Conservation (phyloP, 78 protist genomes). For the Chrysochromulina tobinii region DNA sequence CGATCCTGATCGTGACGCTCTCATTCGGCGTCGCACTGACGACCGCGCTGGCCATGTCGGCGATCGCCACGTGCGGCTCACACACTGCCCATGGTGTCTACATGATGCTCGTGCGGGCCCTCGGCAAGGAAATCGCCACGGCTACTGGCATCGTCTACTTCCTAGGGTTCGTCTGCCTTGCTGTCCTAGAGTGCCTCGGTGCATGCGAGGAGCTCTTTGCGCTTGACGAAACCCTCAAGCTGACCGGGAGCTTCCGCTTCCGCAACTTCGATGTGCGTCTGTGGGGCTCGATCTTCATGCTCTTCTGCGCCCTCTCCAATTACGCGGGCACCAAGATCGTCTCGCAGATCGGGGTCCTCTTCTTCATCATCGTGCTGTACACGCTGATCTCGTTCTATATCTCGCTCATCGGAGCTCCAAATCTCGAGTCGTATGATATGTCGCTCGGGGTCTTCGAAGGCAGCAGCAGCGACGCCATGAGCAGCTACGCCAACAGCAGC, state of each 20-base stretch:
- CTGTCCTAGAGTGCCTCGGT: slow-evolving; percentile 32
- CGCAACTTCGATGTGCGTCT: neutral
- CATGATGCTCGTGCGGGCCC: neutral
- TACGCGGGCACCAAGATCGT: neutral
- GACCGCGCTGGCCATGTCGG: slow-evolving; percentile 54
- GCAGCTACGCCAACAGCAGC: too few species aligned
- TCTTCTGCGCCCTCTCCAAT: neutral
- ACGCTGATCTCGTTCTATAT: neutral
- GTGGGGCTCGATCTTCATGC: slow-evolving; percentile 7
- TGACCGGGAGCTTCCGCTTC: neutral
- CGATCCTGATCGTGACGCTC: neutral
- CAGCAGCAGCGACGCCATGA: too few species aligned
- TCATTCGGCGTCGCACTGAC: slow-evolving; percentile 7
- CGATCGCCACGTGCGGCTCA: slow-evolving; percentile 56
- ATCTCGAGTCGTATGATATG: neutral
- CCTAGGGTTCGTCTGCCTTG: slow-evolving; percentile 22
- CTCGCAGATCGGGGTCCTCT: neutral
- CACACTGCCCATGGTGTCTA: neutral
- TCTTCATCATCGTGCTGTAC: slow-evolving; percentile 26
- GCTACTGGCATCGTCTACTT: slow-evolving; percentile 3
- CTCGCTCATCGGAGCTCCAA: slow-evolving; percentile 19
- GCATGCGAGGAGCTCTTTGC: neutral
- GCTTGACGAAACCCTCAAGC: too few species aligned
- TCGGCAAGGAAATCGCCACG: neutral
- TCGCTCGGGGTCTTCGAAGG: too few species aligned